These are phyloP conservation scores for Alnus glutinosa DNA, from an alignment of 306 rosid species.

Conservation along the genomic window DNA sequence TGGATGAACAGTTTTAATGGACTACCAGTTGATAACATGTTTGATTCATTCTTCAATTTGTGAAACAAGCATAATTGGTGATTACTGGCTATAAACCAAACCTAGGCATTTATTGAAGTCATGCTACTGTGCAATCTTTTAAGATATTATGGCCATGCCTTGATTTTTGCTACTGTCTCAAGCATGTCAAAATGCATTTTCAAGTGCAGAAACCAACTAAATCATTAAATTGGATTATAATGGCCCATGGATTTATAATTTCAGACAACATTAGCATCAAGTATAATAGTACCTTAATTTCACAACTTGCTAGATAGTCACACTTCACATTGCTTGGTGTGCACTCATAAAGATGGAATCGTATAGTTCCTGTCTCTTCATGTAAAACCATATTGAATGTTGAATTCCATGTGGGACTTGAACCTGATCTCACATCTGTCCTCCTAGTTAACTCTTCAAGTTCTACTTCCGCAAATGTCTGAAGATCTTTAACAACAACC, in stretches of 20 bases:
- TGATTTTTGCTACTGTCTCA: background rate
- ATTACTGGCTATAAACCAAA: background rate
- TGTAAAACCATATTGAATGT: slow-evolving; percentile 94
- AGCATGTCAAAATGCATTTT: background rate
- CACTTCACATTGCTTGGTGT: slow-evolving; percentile 71
- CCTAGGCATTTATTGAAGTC: slow-evolving; percentile 5
- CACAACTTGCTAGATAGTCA: slow-evolving; percentile 85
- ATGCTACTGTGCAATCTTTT: background rate
- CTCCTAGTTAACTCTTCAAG: slow-evolving; percentile 76
- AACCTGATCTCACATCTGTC: slow-evolving; percentile 64
- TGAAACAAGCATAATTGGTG: background rate
- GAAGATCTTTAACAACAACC: slow-evolving; percentile 57
- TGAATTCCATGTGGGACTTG: slow-evolving; percentile 86
- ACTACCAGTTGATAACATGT: background rate
- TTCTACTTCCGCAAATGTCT: slow-evolving; percentile 93
- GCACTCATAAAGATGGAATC: slow-evolving; percentile 74
- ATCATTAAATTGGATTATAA: background rate
- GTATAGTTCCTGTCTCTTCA: slow-evolving; percentile 67
- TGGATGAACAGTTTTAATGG: background rate
- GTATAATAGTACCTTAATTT: slow-evolving; percentile 68
- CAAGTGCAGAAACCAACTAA: background rate
- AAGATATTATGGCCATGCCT: background rate
- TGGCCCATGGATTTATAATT: background rate
- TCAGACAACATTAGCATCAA: background rate
- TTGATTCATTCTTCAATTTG: background rate